Percentiles rank a stretch among this genome's conserved stretches.
Evolutionary conservation across 768 basidiomycete genomes (phyloP).

Genomic region (Suillus placidus): DNA sequence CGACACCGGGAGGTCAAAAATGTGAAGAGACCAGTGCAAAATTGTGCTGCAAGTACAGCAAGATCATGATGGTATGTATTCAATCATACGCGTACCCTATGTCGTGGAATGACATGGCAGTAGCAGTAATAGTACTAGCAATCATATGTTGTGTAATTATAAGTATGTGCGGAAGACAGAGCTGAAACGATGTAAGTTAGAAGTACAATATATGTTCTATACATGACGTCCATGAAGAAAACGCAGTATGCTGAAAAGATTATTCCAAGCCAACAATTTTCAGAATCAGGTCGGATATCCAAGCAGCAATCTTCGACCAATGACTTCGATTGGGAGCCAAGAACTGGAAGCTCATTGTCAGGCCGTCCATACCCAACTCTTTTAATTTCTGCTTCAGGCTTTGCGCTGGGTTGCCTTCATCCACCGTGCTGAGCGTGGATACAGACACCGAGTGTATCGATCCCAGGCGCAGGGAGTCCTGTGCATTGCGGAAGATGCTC

Average conservation of each 20-base stretch:
- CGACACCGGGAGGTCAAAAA: not conserved
- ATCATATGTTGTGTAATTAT: conserved; percentile 6
- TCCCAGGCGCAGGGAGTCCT: conserved; percentile 51
- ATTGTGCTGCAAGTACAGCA: not conserved
- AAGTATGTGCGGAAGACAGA: conserved; percentile 16
- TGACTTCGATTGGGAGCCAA: conserved; percentile 55
- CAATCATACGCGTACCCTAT: conserved; percentile 5
- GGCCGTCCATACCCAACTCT: conserved; percentile 71
- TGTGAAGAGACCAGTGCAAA: not conserved
- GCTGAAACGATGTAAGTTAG: conserved; percentile 11
- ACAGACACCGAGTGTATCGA: conserved; percentile 53
- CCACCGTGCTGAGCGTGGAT: conserved; percentile 65
- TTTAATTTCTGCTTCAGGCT: conserved; percentile 61
- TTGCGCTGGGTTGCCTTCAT: conserved; percentile 48
- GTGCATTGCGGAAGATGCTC: conserved; percentile 72
- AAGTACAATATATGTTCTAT: conserved; percentile 19
- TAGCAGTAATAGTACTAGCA: conserved; percentile 5
- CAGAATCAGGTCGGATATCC: conserved; percentile 67
- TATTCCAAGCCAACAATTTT: conserved; percentile 48
- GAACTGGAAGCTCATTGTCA: conserved; percentile 75
- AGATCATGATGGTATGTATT: conserved; percentile 1
- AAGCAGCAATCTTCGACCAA: conserved; percentile 68
- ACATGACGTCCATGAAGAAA: conserved; percentile 18
- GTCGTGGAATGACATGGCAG: not conserved
- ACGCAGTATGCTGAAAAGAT: conserved; percentile 9